Evolutionary conservation across 352 stramenopile genomes (phyloP), one percentile per base, ranked within the genome.

Genomic region (Phytophthora colocasiae): DNA sequence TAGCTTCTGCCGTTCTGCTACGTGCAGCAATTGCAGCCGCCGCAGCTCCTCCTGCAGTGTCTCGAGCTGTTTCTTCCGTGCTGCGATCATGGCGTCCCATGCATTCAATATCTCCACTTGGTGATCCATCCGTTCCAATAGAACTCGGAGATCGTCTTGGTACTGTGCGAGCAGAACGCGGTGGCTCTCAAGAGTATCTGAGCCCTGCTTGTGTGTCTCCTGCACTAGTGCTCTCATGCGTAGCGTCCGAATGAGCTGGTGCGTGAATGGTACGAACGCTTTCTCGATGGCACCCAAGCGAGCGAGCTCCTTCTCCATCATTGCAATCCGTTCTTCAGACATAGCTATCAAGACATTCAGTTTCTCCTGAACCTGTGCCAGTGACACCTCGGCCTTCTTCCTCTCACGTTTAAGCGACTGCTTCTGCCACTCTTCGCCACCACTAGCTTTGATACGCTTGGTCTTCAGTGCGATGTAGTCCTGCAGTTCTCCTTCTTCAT

Each of bases 331-430:
- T 44, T 71, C 46, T 12, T 81, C 83, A 2, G 81, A 93, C 12
- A 71, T 80, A 11, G 65, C 55, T 15, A 79, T 72, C 6, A 93
- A 59, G 2, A 36, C 47, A 6, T 62, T 40, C 26, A 90, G 66
- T 48, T 81, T 85, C 19, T 85, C 65, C 63, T 92, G 72, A 24
- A 92, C 68, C 22, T 81, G 68, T 3, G 77, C 66, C 2, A 92
- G 66, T 4, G 78, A 91, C 43, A 85, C 89, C 43, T 77, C 77
- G 8, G 87, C 85, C 45, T 92, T 93, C 72, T 95, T 95, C 54
- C 82, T 86, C 24, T 93, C 87, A 9, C 86, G 81, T 63, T 93
- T 90, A 12, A 95, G 64, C 38, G 87, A 90, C 46, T 93, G 87
- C 39, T 86, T 86, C 46, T 95, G 87, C 83, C 87, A 95, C 46